These are phyloP conservation scores for Acanthamoeba healyi DNA, from an alignment of 208 protist species.

Conservation along the genomic window DNA sequence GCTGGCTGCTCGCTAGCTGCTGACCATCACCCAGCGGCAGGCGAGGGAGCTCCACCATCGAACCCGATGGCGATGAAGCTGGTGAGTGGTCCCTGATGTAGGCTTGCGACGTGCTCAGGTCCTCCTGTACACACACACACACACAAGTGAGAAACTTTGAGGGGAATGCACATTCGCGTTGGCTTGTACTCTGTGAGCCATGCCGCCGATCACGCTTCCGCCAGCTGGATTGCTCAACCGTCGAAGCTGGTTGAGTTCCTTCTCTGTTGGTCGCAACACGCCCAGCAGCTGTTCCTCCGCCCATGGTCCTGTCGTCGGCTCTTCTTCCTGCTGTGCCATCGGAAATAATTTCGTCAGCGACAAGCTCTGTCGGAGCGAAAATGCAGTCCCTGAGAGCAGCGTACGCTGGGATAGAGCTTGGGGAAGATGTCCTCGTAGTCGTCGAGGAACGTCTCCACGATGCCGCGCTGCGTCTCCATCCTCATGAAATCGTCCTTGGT, in stretches of 20 bases:
- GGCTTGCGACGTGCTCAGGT: background rate
- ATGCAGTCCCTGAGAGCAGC: background rate
- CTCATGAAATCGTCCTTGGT: conserved; percentile 74
- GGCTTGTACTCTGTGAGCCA: background rate
- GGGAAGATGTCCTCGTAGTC: conserved; percentile 73
- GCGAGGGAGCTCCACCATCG: background rate
- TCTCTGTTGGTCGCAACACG: background rate
- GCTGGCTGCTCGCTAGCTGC: background rate
- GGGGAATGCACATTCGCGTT: no score
- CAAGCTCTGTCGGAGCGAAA: background rate
- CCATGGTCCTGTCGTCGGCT: conserved; percentile 10
- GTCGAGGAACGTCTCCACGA: conserved; percentile 73
- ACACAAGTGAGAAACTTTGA: background rate
- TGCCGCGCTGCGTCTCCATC: conserved; percentile 27
- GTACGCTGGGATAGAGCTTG: conserved; percentile 18
- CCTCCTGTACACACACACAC: background rate
- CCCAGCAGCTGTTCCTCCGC: background rate
- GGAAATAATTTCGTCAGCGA: background rate
- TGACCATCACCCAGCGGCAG: background rate
- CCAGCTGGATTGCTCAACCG: background rate
- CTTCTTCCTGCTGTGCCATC: conserved; percentile 7
- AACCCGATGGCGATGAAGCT: background rate
- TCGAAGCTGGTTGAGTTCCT: background rate
- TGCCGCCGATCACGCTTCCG: background rate
- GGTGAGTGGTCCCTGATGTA: conserved; percentile 8